Base-by-base conservation (phyloP, 495 filamentous ascomycete species). In the Neurospora tetraspora region DNA sequence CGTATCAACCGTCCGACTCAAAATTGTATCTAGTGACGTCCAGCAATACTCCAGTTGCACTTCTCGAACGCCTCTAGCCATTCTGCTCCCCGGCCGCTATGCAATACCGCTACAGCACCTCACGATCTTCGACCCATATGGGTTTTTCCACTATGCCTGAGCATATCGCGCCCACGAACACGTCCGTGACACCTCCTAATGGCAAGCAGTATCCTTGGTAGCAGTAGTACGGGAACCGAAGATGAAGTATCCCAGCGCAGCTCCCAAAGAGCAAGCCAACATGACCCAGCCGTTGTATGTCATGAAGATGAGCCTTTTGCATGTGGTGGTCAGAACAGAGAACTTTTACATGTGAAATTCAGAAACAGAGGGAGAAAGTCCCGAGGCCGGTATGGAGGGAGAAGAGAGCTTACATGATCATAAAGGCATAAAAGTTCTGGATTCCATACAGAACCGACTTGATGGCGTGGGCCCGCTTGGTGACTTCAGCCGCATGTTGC, bases 241-340 rank as follows among this genome's bases (percentile, higher is more conserved):
- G 47, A 91, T 76, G 36, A 97, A 78, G 79, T 97, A 97, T 43
- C 96, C 96, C 61, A 97, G 76, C 70, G 95, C 97, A 0, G 94
- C 94, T 31, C 96, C 96, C 14, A 95, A 85, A 12, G 91, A 93
- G 12, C 98, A 93, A 1, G 95, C 88, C 73, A 97, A 80, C 96
- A 99, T 99, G 72, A 99, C 90, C 86, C 91, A 94, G 18, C 96
- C 96, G 76, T 99, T 99, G 81, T 99, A 99, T 3, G 96, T 99
- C 96, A 99, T 99, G 83, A 99, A 99, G 27, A 99, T 85, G 74
- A 99, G 84, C 96, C 96, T 99, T 65, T 40, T 68, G 16, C 9
- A 27, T 8, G 14, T 65, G 9, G 9, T 61, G 7, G 34, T 68
- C 20, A 23, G 31, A 42, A 12, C 5, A 20, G 27, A 74, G 16